Evolutionary conservation across 768 basidiomycete species (phyloP).

Genomic region (Neoboletus brunneissimus): DNA sequence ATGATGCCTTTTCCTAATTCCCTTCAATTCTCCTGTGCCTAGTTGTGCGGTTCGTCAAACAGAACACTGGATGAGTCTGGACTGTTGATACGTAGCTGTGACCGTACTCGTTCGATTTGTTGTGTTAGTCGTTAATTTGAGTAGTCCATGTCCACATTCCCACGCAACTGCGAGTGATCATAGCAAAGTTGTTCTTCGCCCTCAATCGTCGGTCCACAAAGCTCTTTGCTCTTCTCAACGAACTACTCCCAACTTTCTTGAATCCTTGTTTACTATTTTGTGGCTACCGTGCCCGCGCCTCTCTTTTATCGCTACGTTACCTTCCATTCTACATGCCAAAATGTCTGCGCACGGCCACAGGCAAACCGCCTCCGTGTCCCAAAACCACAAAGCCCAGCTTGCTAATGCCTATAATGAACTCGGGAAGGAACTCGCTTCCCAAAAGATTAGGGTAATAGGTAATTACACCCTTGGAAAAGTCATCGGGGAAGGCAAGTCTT

Average conservation of each 20-base stretch:
- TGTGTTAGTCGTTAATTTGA: conserved; percentile 20
- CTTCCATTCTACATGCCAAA: conserved; percentile 28
- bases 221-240: conserved; percentile 1
- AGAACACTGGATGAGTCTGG: conserved; percentile 17
- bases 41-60: conserved; percentile 14
- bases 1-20: conserved; percentile 36
- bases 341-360: conserved; percentile 60
- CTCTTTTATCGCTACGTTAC: conserved; percentile 34
- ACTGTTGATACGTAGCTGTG: conserved; percentile 25
- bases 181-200: conserved; percentile 14
- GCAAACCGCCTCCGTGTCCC: conserved; percentile 56
- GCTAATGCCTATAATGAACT: conserved; percentile 96
- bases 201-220: not conserved
- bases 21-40: conserved; percentile 20
- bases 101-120: conserved; percentile 17
- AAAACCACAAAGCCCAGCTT: conserved; percentile 86
- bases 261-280: conserved; percentile 21
- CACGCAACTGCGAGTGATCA: conserved; percentile 16
- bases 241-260: conserved; percentile 14
- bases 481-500: conserved; percentile 84
- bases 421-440: conserved; percentile 91
- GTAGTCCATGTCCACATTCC: conserved; percentile 9
- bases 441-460: conserved; percentile 86
- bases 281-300: conserved; percentile 35
- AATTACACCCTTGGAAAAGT: conserved; percentile 93